Evolutionary conservation across 179 eudicot species (phyloP), one percentile per base, ranked within the genome.

Genomic region (Kewa caespitosa): DNA sequence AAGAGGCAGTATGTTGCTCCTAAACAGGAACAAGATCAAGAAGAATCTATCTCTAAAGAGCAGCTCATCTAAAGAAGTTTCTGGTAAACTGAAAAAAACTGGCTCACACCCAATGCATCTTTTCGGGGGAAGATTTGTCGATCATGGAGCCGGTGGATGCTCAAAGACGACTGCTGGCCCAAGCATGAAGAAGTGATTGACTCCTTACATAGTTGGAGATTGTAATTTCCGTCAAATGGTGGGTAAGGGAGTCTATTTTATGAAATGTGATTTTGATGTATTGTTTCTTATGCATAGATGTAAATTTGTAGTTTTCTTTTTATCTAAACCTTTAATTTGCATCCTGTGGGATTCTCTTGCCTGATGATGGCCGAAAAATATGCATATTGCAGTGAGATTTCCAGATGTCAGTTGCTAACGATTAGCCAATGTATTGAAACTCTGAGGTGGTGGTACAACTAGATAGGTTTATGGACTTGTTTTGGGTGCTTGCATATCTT

Each of bases 41-140:
- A 95, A 93, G 72, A 87, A 79, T 74, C 82, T 90, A 9, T 81
- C 91, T 22, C 37, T 81, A 41, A 92, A 91, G 81, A 87, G 90
- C 20, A 85, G 61, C 73, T 32, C 84, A 1, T 75, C 86, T 41
- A 85, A 86, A 86, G 97, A 89, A 31, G 81, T 78, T 78, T 89
- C 95, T 0, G 95, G 91, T 3, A 92, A 90, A 78, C 70, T 87
- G 78, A 89, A 79, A 81, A 91, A 85, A 83, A 82, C 78, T 55
- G 81, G 88, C 8, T 69, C 92, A 7, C 72, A 75, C 70, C 85
- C 92, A 10, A 74, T 87, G 22, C 89, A 80, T 70, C 73, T 85
- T 28, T 82, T 86, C 14, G 75, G 88, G 39, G 97, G 92, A 46
- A 82, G 75, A 75, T 87, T 82, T 55, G 76, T 31, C 74, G 90